phyloP scores from a whole-genome alignment of 495 filamentous ascomycete genomes.

The Aspergillus leporis region DNA sequence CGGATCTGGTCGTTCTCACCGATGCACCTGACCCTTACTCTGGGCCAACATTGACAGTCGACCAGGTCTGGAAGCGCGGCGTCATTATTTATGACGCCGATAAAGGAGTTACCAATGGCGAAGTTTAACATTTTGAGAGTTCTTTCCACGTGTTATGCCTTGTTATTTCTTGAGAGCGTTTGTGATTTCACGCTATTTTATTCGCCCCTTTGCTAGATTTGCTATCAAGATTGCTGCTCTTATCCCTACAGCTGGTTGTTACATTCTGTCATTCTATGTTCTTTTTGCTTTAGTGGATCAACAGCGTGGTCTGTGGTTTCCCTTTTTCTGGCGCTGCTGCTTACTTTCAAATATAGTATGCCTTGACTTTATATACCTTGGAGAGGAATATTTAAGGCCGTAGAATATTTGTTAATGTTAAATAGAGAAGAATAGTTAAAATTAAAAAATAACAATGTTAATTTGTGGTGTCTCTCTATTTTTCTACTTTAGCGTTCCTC shows the following conservation, averaged over 20 bases:
- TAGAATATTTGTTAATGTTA: no score
- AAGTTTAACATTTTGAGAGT: slow-evolving; percentile 4
- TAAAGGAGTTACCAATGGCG: slow-evolving; percentile 21
- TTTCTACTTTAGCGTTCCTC: background rate
- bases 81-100: slow-evolving; percentile 45
- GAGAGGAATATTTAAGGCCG: no score
- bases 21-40: slow-evolving; percentile 49
- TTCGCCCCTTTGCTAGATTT: background rate
- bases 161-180: background rate
- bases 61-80: slow-evolving; percentile 82
- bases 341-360: background rate
- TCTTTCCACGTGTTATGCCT: background rate
- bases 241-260: background rate
- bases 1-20: slow-evolving; percentile 72
- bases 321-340: background rate
- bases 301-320: background rate
- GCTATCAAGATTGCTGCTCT: background rate
- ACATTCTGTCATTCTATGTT: slow-evolving; percentile 5
- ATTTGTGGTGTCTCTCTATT: background rate
- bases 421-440: background rate
- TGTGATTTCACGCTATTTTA: background rate
- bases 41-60: slow-evolving; percentile 55
- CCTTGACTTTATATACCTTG: background rate
- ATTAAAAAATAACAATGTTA: background rate
- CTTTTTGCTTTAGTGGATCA: slow-evolving; percentile 6